phyloP scores from a whole-genome alignment of 225 moss, liverwort and hornwort genomes.

The Neckera pumila region DNA sequence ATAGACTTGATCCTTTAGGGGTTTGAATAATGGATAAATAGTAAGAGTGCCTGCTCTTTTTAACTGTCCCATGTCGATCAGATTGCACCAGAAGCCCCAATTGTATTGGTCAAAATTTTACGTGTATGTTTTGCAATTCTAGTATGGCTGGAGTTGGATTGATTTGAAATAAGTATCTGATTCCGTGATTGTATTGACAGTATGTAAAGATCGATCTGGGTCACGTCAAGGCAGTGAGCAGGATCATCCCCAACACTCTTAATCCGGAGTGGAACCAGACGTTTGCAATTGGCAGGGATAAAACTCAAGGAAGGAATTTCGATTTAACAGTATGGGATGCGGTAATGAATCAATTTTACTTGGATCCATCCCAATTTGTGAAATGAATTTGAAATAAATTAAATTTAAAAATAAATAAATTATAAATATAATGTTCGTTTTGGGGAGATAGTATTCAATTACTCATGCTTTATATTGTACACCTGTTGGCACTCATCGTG shows the following conservation, averaged over 20 bases:
- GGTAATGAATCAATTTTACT: slow-evolving; percentile 4
- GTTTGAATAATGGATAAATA: not conserved
- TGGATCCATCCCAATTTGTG: not conserved
- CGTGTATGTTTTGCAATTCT: not conserved
- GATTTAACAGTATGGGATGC: slow-evolving; percentile 60
- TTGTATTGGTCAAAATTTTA: not conserved
- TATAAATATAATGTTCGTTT: not conserved
- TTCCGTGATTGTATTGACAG: not conserved
- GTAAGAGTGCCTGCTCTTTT: not conserved
- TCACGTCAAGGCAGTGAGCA: slow-evolving; percentile 32
- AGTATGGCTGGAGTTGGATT: not conserved
- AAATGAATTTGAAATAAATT: too few species aligned
- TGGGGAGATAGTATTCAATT: not conserved
- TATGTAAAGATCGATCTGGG: slow-evolving; percentile 50
- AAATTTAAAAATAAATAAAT: not conserved
- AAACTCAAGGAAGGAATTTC: slow-evolving; percentile 31
- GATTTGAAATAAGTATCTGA: not conserved
- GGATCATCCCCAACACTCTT: slow-evolving; percentile 25
- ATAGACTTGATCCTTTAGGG: not conserved
- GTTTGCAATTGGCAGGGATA: slow-evolving; percentile 62
- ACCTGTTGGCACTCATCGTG: too few species aligned
- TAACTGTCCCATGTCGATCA: not conserved
- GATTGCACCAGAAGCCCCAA: too few species aligned
- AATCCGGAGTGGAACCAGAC: slow-evolving; percentile 64
- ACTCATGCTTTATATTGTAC: too few species aligned